Conservation (phyloP, 306 rosid species). For the Trifolium fragiferum region DNA sequence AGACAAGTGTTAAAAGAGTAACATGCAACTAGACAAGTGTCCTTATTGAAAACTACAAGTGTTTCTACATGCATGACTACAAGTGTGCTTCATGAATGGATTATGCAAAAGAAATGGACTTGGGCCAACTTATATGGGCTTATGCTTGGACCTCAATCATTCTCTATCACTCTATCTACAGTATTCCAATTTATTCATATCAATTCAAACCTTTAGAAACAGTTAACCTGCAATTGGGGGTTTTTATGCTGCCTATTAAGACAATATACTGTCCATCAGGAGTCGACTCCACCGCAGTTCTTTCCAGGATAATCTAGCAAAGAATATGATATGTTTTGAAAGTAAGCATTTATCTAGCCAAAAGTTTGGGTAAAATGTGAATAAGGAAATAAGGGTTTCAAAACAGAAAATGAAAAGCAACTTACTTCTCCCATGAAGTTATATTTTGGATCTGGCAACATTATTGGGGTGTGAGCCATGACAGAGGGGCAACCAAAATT, state of each 20-base stretch:
- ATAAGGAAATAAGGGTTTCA: constrained; percentile 6
- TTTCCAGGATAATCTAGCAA: constrained; percentile 63
- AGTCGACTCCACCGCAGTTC: constrained; percentile 69
- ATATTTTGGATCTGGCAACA: constrained; percentile 61
- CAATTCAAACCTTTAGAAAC: constrained; percentile 44
- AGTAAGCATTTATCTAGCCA: constrained; percentile 23
- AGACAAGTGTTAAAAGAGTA: too few species aligned
- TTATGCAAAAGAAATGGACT: too few species aligned
- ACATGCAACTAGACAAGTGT: too few species aligned
- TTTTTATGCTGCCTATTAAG: constrained; percentile 71
- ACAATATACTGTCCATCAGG: constrained; percentile 76
- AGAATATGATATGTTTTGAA: constrained; percentile 12
- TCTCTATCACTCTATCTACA: too few species aligned
- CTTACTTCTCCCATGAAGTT: constrained; percentile 67
- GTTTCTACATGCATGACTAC: too few species aligned
- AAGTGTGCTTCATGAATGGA: too few species aligned
- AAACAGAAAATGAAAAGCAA: constrained; percentile 37
- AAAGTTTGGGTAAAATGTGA: constrained; percentile 21
- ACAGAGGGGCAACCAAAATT: constrained; percentile 70
- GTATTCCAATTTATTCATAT: constrained; percentile 26
- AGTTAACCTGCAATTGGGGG: constrained; percentile 82
- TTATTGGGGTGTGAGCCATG: constrained; percentile 64
- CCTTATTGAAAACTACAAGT: too few species aligned
- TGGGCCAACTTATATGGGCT: too few species aligned
- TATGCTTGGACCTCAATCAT: too few species aligned